phyloP scores from a whole-genome alignment of 2,329 filamentous ascomycete genomes.

The Parastagonospora nodorum region DNA sequence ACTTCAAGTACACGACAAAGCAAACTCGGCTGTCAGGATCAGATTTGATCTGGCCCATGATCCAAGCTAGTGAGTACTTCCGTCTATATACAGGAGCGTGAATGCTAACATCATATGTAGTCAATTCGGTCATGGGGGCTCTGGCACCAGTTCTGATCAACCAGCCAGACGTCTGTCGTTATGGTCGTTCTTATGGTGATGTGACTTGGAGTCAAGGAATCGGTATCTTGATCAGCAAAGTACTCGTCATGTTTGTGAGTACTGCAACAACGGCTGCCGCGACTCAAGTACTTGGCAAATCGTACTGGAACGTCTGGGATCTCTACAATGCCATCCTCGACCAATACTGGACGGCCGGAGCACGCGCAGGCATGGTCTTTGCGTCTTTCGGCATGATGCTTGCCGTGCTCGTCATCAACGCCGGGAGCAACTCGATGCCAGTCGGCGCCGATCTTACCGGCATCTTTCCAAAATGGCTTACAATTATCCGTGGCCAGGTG shows the following conservation, averaged over 20 bases:
- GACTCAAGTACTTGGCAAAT: slow-evolving; percentile 22
- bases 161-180: slow-evolving; percentile 28
- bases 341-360: slow-evolving; percentile 24
- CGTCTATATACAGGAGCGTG: neutral
- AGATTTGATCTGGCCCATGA: slow-evolving; percentile 22
- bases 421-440: slow-evolving; percentile 33
- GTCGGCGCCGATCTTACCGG: slow-evolving; percentile 30
- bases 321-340: slow-evolving; percentile 22
- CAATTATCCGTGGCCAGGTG: slow-evolving; percentile 29
- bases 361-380: slow-evolving; percentile 34
- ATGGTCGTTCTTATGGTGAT: slow-evolving; percentile 19
- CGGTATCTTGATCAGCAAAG: slow-evolving; percentile 25
- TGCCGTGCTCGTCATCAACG: slow-evolving; percentile 30
- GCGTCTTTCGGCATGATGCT: slow-evolving; percentile 31
- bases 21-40: slow-evolving; percentile 20
- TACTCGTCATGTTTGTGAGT: slow-evolving; percentile 28
- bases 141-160: slow-evolving; percentile 25
- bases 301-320: slow-evolving; percentile 32
- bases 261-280: slow-evolving; percentile 25
- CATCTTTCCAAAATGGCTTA: slow-evolving; percentile 32
- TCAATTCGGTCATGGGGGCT: slow-evolving; percentile 27
- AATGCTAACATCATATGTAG: neutral
- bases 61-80: slow-evolving; percentile 12
- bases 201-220: slow-evolving; percentile 24
- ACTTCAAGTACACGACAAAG: slow-evolving; percentile 23